Percentiles rank a stretch among this genome's conserved stretches.
These are phyloP conservation scores for Daedaleopsis sinensis DNA, from an alignment of 768 basidiomycete genomes.

Conservation along the genomic window DNA sequence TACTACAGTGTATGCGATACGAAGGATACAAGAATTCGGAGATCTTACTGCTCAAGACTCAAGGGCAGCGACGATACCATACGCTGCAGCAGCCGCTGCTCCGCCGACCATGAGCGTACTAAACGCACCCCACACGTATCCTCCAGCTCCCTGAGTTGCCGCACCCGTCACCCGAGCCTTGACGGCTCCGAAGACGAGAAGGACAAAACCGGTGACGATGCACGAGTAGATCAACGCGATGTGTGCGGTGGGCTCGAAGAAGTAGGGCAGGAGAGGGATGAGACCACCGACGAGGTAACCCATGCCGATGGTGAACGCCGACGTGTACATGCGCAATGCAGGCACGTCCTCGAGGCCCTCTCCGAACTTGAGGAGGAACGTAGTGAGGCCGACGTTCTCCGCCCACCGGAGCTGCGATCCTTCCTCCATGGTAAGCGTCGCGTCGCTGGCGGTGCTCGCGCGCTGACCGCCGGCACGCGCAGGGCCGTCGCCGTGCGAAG, in stretches of 20 bases:
- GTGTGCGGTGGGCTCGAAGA: constrained; percentile 75
- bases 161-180: constrained; percentile 88
- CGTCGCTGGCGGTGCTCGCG: constrained; percentile 39
- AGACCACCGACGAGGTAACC: constrained; percentile 93
- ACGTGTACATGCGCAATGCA: constrained; percentile 78
- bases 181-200: constrained; percentile 89
- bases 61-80: constrained; percentile 55
- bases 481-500: constrained; percentile 22
- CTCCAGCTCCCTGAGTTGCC: constrained; percentile 60
- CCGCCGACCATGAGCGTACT: constrained; percentile 91
- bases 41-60: constrained; percentile 45
- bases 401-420: constrained; percentile 59
- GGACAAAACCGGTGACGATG: constrained; percentile 79
- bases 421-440: constrained; percentile 45
- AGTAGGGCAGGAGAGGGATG: constrained; percentile 91
- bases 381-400: constrained; percentile 82
- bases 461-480: background rate
- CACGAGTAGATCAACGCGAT: constrained; percentile 73
- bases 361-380: constrained; percentile 96
- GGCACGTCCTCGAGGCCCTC: constrained; percentile 94
- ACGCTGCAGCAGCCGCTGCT: constrained; percentile 80
- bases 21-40: background rate
- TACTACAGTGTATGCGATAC: background rate
- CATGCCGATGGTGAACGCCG: constrained; percentile 93
- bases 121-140: constrained; percentile 86